Conservation (phyloP, 495 filamentous ascomycete species). For the Aspergillus ellipticus region DNA sequence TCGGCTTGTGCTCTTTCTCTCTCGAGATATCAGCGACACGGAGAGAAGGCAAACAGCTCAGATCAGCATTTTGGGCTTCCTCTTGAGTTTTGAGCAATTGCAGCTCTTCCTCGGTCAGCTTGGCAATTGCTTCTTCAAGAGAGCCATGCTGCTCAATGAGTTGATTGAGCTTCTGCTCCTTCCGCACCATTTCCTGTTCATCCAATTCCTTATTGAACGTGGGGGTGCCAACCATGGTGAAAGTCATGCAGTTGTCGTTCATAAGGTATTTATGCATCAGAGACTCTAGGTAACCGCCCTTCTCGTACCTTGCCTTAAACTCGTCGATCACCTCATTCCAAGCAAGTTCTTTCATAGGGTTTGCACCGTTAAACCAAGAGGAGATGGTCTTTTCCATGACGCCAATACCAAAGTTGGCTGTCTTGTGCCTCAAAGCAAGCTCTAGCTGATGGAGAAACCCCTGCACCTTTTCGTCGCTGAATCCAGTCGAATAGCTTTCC, state of each 20-base stretch:
- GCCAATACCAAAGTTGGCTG: constrained; percentile 86
- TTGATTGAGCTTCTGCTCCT: constrained; percentile 65
- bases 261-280: constrained; percentile 86
- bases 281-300: constrained; percentile 76
- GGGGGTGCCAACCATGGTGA: constrained; percentile 87
- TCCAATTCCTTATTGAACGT: constrained; percentile 69
- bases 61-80: constrained; percentile 72
- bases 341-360: constrained; percentile 83
- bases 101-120: constrained; percentile 71
- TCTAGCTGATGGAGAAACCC: constrained; percentile 93
- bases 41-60: constrained; percentile 83
- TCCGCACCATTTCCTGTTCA: constrained; percentile 69
- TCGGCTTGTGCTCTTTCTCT: constrained; percentile 62
- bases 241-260: constrained; percentile 80
- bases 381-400: constrained; percentile 83
- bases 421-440: constrained; percentile 87
- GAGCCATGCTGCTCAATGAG: constrained; percentile 64
- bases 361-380: constrained; percentile 90
- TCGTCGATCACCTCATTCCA: constrained; percentile 83
- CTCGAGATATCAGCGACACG: constrained; percentile 85
- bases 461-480: constrained; percentile 84
- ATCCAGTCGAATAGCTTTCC: constrained; percentile 65
- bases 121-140: constrained; percentile 62
- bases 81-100: constrained; percentile 78
- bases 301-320: constrained; percentile 68